Evolutionary conservation across 2,329 filamentous ascomycete species (phyloP), one percentile per base, ranked within the genome.

Genomic region (Sclerotinia borealis): DNA sequence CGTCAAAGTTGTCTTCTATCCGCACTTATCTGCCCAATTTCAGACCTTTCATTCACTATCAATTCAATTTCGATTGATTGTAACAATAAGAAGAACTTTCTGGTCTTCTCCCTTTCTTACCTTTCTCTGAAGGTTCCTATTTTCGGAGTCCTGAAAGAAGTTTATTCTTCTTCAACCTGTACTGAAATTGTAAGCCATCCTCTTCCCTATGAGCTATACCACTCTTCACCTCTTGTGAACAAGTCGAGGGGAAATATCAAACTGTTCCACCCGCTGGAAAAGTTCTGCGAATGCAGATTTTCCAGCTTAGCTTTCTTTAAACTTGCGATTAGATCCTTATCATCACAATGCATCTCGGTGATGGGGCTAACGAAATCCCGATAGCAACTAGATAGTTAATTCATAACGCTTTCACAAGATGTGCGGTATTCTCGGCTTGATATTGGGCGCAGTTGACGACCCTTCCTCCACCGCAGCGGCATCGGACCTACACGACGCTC

Each of bases 401-500:
- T 54, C 25, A 19, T 31, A 39, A 48, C 19, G 29, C 22, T 37
- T 25, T 22, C 17, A 54, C 70, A 74, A 73, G 66, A 87, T 87
- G 85, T 87, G 85, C 76, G 85, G 85, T 71, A 84, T 87, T 68
- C 77, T 86, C 63, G 85, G 79, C 67, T 75, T 87, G 59, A 84
- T 87, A 67, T 79, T 87, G 66, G 85, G 83, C 66, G 81, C 85
- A 70, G 76, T 80, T 66, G 79, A 77, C 55, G 77, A 78, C 59
- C 72, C 78, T 59, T 77, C 77, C 48, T 71, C 75, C 37, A 77
- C 78, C 59, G 78, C 79, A 55, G 87, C 86, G 37, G 84, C 85
- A 19, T 79, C 85, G 65, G 87, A 90, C 68, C 79, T 91, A 48
- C 87, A 91, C 73, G 88, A 91, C 75, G 81, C 83, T 47, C 79